Conservation (phyloP, 2,329 filamentous ascomycete species). For the Byssoonygena ceratinophila region DNA sequence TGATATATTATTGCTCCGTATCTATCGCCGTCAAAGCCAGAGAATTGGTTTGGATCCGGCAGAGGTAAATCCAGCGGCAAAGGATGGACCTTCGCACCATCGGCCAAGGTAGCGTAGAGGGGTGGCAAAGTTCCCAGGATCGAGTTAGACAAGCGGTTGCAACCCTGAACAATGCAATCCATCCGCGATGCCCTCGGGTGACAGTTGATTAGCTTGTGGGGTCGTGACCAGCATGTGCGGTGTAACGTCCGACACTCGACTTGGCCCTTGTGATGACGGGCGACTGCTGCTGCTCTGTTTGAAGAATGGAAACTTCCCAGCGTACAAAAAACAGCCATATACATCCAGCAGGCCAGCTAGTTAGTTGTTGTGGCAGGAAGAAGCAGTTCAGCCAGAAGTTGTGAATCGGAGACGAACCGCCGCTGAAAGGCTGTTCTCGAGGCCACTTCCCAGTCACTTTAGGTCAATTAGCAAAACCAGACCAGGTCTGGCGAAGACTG, state of each 20-base stretch:
- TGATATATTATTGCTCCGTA: not conserved
- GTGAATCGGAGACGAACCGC: no score
- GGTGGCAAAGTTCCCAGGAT: not conserved
- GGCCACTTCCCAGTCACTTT: no score
- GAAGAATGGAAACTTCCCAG: not conserved
- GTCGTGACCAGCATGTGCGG: not conserved
- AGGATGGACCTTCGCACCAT: not conserved
- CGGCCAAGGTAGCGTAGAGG: not conserved
- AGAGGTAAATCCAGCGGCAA: not conserved
- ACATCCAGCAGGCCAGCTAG: no score
- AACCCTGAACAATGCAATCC: not conserved
- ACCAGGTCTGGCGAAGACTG: not conserved
- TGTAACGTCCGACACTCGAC: not conserved
- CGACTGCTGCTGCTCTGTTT: not conserved
- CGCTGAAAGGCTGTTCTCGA: not conserved
- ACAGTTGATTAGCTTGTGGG: not conserved
- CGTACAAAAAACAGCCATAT: no score
- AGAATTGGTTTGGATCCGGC: not conserved
- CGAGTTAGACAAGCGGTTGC: constrained; percentile 1
- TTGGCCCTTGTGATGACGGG: not conserved
- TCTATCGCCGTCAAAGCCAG: not conserved
- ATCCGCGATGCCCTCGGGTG: not conserved
- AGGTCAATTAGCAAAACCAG: no score
- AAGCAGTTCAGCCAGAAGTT: no score
- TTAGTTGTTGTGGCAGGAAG: no score